Conservation (phyloP, 2,329 filamentous ascomycete species). For the Monilinia vaccinii-corymbosi region DNA sequence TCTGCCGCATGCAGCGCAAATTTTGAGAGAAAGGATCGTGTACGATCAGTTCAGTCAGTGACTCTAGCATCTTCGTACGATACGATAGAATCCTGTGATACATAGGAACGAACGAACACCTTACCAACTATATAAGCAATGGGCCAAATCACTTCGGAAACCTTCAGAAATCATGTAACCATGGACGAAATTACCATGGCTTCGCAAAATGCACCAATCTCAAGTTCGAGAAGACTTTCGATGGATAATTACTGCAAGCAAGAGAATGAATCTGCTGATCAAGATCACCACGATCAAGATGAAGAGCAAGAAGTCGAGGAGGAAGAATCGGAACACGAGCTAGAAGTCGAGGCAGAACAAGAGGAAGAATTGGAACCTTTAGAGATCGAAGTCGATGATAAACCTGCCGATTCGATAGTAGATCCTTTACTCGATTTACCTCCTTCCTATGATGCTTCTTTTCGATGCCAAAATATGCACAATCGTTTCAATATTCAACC, state of each 20-base stretch:
- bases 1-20: background rate
- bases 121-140: background rate
- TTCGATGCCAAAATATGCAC: constrained; percentile 13
- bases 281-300: no score
- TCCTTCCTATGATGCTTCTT: constrained; percentile 18
- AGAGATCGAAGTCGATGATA: background rate
- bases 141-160: background rate
- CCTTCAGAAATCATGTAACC: constrained; percentile 6
- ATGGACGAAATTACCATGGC: constrained; percentile 3
- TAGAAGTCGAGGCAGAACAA: background rate
- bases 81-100: background rate
- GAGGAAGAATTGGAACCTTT: background rate
- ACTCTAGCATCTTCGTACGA: background rate
- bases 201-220: background rate
- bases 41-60: no score
- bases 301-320: background rate
- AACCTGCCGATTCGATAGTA: background rate
- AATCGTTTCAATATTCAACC: constrained; percentile 28
- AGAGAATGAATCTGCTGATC: constrained; percentile 2
- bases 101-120: background rate
- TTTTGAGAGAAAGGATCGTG: background rate
- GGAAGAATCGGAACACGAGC: background rate
- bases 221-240: background rate
- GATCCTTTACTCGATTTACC: constrained; percentile 12
- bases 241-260: constrained; percentile 6